phyloP scores from a whole-genome alignment of 768 basidiomycete species.

The Boletus tomentosulus region DNA sequence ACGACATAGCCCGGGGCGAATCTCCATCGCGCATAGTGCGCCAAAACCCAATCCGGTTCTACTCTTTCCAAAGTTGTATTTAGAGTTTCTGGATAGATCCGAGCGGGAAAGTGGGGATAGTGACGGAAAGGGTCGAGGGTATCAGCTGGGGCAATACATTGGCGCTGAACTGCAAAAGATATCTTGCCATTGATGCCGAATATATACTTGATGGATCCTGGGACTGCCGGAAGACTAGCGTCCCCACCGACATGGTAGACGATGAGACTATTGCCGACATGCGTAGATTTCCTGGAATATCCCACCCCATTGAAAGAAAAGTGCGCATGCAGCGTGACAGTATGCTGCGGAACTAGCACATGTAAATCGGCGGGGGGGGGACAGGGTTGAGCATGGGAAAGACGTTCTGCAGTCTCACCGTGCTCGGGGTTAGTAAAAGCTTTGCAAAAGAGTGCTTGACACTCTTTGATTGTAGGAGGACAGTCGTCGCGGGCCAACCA shows the following conservation, averaged over 20 bases:
- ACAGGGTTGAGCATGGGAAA: not conserved
- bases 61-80: not conserved
- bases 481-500: not conserved
- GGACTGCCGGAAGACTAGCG: not conserved
- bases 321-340: not conserved
- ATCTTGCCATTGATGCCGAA: not conserved
- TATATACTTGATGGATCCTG: constrained; percentile 5
- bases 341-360: not conserved
- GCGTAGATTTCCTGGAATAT: not conserved
- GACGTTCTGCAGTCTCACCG: not conserved
- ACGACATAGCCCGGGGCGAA: not conserved
- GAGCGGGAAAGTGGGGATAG: constrained; percentile 12
- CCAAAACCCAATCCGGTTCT: not conserved
- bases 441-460: not conserved
- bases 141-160: not conserved
- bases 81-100: not conserved
- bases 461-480: not conserved
- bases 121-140: not conserved
- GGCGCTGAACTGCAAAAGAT: constrained; percentile 3
- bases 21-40: not conserved
- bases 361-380: not conserved
- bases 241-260: not conserved
- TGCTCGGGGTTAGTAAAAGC: constrained; percentile 5
- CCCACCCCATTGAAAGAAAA: not conserved
- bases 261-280: constrained; percentile 1